Evolutionary conservation across 768 basidiomycete species (phyloP).

Genomic region (Leccinellum rugosiceps): DNA sequence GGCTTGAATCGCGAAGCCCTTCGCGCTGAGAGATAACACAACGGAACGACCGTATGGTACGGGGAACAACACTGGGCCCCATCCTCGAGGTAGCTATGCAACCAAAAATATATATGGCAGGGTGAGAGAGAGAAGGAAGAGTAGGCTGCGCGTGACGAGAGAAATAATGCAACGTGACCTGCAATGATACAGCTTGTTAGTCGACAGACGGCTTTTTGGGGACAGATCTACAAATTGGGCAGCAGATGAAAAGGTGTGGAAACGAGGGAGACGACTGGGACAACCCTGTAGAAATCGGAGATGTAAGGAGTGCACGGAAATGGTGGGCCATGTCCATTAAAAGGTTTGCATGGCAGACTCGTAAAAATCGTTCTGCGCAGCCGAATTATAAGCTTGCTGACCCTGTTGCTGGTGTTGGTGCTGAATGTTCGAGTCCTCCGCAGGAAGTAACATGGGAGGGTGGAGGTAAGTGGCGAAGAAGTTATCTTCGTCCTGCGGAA

Average conservation of each 20-base stretch:
- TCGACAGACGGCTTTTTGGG: slow-evolving; percentile 10
- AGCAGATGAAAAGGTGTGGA: neutral
- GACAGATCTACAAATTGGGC: slow-evolving; percentile 17
- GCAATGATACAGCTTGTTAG: slow-evolving; percentile 18
- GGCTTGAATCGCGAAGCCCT: slow-evolving; percentile 51
- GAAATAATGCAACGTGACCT: slow-evolving; percentile 6
- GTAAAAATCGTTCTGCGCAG: slow-evolving; percentile 29
- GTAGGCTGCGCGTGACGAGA: slow-evolving; percentile 2
- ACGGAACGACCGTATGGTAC: slow-evolving; percentile 25
- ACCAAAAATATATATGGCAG: slow-evolving; percentile 31
- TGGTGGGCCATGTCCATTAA: slow-evolving; percentile 12
- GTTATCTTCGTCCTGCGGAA: slow-evolving; percentile 62
- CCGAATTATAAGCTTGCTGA: slow-evolving; percentile 14
- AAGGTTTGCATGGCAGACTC: slow-evolving; percentile 37
- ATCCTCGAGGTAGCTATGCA: slow-evolving; percentile 18
- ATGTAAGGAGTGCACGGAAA: neutral
- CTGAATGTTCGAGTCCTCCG: slow-evolving; percentile 30
- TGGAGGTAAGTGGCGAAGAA: slow-evolving; percentile 53
- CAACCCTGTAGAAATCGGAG: slow-evolving; percentile 7
- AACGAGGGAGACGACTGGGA: neutral
- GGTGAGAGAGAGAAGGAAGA: slow-evolving; percentile 16
- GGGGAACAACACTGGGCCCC: slow-evolving; percentile 2
- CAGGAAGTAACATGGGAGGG: slow-evolving; percentile 51
- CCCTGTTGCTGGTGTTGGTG: slow-evolving; percentile 25
- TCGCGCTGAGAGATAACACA: slow-evolving; percentile 34